Evolutionary conservation across 192 early-diverging fungal species (phyloP).

Genomic region (Lobosporangium transversale): DNA sequence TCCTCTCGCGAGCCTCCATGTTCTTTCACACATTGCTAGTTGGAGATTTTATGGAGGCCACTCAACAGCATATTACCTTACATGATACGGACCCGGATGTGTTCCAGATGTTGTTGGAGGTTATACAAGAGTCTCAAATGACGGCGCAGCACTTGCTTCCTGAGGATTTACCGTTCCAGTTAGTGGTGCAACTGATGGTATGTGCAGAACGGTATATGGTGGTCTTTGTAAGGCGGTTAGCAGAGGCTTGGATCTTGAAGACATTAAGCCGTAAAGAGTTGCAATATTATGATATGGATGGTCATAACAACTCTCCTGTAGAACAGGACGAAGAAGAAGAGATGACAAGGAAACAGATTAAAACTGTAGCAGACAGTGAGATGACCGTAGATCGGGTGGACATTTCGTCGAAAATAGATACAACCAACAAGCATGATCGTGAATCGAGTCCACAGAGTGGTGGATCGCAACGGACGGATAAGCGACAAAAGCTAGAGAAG

Average conservation of each 20-base stretch:
- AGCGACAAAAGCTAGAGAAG: neutral
- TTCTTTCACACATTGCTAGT: conserved; percentile 24
- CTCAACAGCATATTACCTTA: conserved; percentile 16
- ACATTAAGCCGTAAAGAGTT: conserved; percentile 5
- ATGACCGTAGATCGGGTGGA: neutral
- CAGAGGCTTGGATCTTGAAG: conserved; percentile 31
- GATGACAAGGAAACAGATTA: neutral
- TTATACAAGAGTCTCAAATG: conserved; percentile 20
- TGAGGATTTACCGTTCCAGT: conserved; percentile 27
- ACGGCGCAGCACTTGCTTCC: conserved; percentile 19
- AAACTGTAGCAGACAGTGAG: neutral
- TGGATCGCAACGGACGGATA: neutral
- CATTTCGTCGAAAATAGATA: no score
- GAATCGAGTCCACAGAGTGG: neutral
- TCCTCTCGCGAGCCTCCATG: conserved; percentile 14
- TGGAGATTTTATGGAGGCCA: conserved; percentile 26
- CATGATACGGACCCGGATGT: conserved; percentile 31
- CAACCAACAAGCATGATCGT: neutral
- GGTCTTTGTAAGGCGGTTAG: conserved; percentile 22
- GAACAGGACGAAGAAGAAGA: neutral
- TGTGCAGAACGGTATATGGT: conserved; percentile 39
- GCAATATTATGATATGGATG: conserved; percentile 4
- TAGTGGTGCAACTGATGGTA: conserved; percentile 32
- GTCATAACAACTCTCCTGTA: neutral
- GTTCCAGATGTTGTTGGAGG: conserved; percentile 33